Percentiles rank a stretch among this genome's conserved stretches.
These are phyloP conservation scores for Chlorella sorokiniana DNA, from an alignment of 139 green algal species.

Conservation along the genomic window DNA sequence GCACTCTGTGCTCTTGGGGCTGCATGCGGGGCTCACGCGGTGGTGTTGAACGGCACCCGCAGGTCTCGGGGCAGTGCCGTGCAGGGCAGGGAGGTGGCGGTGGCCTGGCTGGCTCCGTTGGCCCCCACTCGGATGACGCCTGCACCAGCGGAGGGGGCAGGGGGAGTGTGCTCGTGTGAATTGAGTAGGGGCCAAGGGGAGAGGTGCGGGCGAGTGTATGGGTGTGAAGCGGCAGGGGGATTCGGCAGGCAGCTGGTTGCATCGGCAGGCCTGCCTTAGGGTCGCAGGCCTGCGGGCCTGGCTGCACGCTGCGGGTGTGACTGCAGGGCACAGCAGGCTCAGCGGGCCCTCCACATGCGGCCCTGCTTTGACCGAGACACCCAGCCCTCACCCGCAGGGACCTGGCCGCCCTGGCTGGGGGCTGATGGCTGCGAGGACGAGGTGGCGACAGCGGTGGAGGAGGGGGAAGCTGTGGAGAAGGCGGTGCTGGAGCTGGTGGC, in stretches of 20 bases:
- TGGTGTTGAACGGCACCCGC: background rate
- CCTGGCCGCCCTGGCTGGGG: background rate
- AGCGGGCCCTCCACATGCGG: too few relatives aligned
- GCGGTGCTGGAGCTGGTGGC: background rate
- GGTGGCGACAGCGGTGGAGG: background rate
- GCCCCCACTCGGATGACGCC: conserved; percentile 8
- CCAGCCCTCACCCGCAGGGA: too few relatives aligned
- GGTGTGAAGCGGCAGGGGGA: too few relatives aligned
- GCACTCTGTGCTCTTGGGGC: background rate
- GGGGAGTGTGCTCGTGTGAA: background rate
- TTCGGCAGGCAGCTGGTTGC: too few relatives aligned
- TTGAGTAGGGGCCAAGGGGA: background rate
- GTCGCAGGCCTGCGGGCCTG: too few relatives aligned
- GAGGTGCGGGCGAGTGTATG: too few relatives aligned
- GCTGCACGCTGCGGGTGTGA: too few relatives aligned
- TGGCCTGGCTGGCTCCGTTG: background rate
- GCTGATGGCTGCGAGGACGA: background rate
- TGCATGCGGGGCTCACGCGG: background rate
- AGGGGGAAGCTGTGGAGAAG: background rate
- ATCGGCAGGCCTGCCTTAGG: too few relatives aligned
- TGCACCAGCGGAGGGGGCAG: background rate
- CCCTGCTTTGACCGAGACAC: too few relatives aligned
- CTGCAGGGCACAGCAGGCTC: too few relatives aligned
- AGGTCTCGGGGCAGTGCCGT: conserved; percentile 10
- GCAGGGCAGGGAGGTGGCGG: conserved; percentile 1